Percentiles rank a stretch among this genome's conserved stretches.
Conservation (phyloP, 129 eudicot species). For the Centella asiatica region DNA sequence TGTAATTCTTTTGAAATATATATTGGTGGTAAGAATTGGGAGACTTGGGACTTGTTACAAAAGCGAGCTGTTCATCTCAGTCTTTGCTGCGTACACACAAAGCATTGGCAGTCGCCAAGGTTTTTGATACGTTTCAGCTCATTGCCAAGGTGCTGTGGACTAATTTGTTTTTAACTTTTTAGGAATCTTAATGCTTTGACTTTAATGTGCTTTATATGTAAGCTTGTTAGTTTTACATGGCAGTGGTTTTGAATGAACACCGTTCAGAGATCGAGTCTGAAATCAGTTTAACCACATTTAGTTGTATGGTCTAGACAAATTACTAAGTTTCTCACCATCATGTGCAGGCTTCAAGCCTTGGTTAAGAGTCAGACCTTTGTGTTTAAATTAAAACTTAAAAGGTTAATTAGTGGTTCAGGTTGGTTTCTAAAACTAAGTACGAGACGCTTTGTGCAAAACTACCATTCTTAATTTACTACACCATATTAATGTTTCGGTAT, state of each 20-base stretch:
- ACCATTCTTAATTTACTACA: no score
- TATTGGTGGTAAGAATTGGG: slow-evolving; percentile 61
- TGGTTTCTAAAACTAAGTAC: no score
- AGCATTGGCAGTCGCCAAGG: slow-evolving; percentile 65
- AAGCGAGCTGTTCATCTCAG: slow-evolving; percentile 77
- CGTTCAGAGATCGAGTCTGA: no score
- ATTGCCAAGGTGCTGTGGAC: slow-evolving; percentile 63
- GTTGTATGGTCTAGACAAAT: no score
- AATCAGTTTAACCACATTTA: no score
- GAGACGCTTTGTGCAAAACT: no score
- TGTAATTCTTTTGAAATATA: neutral
- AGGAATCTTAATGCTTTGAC: neutral
- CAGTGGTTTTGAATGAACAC: neutral
- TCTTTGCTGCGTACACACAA: slow-evolving; percentile 68
- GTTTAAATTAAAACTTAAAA: no score
- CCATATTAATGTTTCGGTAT: no score
- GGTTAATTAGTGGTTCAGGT: no score
- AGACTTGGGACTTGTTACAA: slow-evolving; percentile 90
- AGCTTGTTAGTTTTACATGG: neutral
- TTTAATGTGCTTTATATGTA: neutral
- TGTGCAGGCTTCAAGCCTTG: no score
- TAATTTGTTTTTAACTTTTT: neutral
- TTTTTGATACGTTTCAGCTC: slow-evolving; percentile 64
- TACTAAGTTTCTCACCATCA: no score
- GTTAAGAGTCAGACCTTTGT: no score